Evolutionary conservation across 352 stramenopile genomes (phyloP), one percentile per base, ranked within the genome.

Genomic region (Pythium aquatile): DNA sequence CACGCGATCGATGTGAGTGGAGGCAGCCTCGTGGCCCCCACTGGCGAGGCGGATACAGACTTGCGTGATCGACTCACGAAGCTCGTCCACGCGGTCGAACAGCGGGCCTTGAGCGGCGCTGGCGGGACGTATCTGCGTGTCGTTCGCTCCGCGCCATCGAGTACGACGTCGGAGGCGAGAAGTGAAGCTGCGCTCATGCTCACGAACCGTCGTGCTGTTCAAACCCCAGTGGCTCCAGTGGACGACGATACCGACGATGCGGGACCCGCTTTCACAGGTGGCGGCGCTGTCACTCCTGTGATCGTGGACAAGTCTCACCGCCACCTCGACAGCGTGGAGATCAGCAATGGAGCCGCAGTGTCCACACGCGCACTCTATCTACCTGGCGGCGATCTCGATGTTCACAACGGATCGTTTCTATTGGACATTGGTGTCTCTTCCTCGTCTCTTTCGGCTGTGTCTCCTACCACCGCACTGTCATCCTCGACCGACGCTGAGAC

Each of bases 111-210:
- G n/a, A 67, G 68, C 28, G 83, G 78, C 47, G 80, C 77, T 14
- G 65, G 74, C 7, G 83, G 83, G 30, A 90, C 80, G 39, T 91
- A 86, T 61, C 83, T 81, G 29, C 79, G 85, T 24, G 80, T 91
- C 13, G 72, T 84, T 8, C 67, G 77, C 59, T 70, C 75, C n/a
- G 78, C 70, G 3, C 77, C 89, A 17, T n/a, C 28, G 29, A 14
- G 3, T 33, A 63, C 9, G 46, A 26, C 59, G 5, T n/a, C 39
- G 4, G 47, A 7, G 9, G 44, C 29, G 5, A 39, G 28, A 11
- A 60, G 13, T 13, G 53, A 67, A 17, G 53, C 51, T 14, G 40
- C 47, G 53, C 14, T 61, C 49, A 8, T 67, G 17, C 29, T 58
- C 28, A 48, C 42, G n/a, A 64, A 64, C 35, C 58, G 35, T 5